phyloP scores from a whole-genome alignment of 306 rosid species.

The Argentina anserina region DNA sequence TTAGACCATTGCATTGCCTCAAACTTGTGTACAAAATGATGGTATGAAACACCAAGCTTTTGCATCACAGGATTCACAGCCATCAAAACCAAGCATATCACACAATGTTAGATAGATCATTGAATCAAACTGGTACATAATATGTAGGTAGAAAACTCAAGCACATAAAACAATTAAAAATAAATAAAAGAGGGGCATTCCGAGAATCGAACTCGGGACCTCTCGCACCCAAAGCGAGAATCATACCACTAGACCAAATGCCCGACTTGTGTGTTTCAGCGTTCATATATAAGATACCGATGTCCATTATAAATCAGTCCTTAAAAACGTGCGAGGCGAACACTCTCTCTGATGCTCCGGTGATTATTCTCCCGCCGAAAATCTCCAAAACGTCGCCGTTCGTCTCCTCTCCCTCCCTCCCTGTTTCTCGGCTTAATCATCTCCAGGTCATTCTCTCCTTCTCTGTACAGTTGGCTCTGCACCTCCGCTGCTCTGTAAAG shows the following conservation, averaged over 20 bases:
- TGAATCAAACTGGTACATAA: too few species aligned
- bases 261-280: rapidly evolving
- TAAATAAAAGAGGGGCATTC: neutral
- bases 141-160: too few species aligned
- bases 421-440: neutral
- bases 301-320: too few species aligned
- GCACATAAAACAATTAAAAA: neutral
- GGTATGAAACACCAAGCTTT: too few species aligned
- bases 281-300: too few species aligned
- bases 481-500: neutral
- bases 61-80: too few species aligned
- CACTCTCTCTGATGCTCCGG: neutral
- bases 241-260: constrained; percentile 28
- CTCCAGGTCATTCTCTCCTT: neutral
- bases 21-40: too few species aligned
- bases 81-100: too few species aligned
- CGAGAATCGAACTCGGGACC: constrained; percentile 25
- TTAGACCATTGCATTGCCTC: too few species aligned
- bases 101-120: too few species aligned
- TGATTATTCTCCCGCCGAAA: neutral
- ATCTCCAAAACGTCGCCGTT: neutral
- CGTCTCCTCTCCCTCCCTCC: neutral
- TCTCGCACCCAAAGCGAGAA: constrained; percentile 22
- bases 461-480: neutral
- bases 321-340: too few species aligned